Conservation (phyloP, 179 eudicot genomes). For the Beta corolliflora region DNA sequence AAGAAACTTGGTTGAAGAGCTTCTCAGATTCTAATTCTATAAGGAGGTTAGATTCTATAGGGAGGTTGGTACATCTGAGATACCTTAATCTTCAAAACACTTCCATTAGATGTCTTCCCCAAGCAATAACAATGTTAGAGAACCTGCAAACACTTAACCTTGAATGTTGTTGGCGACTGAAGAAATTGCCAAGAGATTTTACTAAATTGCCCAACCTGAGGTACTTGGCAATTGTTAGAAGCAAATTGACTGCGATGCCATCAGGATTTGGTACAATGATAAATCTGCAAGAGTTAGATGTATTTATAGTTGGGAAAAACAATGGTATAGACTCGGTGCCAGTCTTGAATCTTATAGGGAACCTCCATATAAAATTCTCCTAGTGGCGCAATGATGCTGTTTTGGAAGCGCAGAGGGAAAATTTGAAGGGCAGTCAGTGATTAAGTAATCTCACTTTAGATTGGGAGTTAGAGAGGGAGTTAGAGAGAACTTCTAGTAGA, state of each 20-base stretch:
- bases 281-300: slow-evolving; percentile 15
- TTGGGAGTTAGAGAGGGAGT: not conserved
- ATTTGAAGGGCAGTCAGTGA: not conserved
- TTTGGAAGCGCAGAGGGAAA: not conserved
- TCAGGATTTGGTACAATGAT: slow-evolving; percentile 5
- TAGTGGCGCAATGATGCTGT: not conserved
- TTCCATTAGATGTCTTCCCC: not conserved
- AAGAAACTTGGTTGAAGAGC: too few relatives aligned
- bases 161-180: too few relatives aligned
- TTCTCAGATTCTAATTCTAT: too few relatives aligned
- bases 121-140: slow-evolving; percentile 10
- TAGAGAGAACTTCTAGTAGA: not conserved
- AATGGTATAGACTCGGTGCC: slow-evolving; percentile 8
- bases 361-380: not conserved
- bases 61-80: slow-evolving; percentile 26
- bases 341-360: slow-evolving; percentile 7
- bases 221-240: not conserved
- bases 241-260: slow-evolving; percentile 7
- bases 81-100: slow-evolving; percentile 18
- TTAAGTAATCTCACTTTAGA: too few relatives aligned
- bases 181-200: too few relatives aligned
- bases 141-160: slow-evolving; percentile 25
- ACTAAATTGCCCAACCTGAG: slow-evolving; percentile 19
- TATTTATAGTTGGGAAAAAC: slow-evolving; percentile 5
- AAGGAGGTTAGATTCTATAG: too few relatives aligned